phyloP scores from a whole-genome alignment of 768 basidiomycete species.

The Fibroporia radiculosa region DNA sequence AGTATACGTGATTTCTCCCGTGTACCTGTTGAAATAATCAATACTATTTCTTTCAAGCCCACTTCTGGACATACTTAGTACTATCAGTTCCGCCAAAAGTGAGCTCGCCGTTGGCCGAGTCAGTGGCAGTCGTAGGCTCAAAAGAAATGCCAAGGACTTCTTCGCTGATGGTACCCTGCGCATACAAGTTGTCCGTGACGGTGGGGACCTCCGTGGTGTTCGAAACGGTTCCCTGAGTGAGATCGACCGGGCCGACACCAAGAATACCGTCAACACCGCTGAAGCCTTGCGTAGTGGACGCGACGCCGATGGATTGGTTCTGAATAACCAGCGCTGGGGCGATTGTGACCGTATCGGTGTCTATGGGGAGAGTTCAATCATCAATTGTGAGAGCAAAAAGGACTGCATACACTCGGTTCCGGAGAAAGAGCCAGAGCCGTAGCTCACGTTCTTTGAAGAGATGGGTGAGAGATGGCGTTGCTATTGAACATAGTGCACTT shows the following conservation, averaged over 20 bases:
- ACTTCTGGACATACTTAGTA: conserved; percentile 26
- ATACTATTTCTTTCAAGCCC: background rate
- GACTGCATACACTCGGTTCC: conserved; percentile 40
- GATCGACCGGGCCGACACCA: conserved; percentile 45
- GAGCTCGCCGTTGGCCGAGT: conserved; percentile 43
- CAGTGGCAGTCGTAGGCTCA: conserved; percentile 33
- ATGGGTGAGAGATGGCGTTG: background rate
- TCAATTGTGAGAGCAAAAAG: background rate
- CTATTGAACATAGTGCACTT: conserved; percentile 8
- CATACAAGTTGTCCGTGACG: conserved; percentile 49
- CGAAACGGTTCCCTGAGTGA: conserved; percentile 38
- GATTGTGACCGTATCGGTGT: conserved; percentile 40
- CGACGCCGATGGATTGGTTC: conserved; percentile 42
- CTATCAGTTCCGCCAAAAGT: conserved; percentile 46
- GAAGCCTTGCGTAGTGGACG: conserved; percentile 36
- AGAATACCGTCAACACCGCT: conserved; percentile 44
- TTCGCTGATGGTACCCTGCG: conserved; percentile 36
- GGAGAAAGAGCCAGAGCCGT: conserved; percentile 46
- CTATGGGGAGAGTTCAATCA: conserved; percentile 19
- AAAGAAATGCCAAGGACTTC: conserved; percentile 47
- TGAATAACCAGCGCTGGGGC: conserved; percentile 32
- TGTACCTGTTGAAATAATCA: conserved; percentile 7
- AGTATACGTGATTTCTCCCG: conserved; percentile 21
- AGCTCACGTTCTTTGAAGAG: conserved; percentile 36
- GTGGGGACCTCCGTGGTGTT: conserved; percentile 37